These are phyloP conservation scores for Sphagnum tenellum DNA, from an alignment of 225 moss, liverwort and hornwort species.

Conservation along the genomic window DNA sequence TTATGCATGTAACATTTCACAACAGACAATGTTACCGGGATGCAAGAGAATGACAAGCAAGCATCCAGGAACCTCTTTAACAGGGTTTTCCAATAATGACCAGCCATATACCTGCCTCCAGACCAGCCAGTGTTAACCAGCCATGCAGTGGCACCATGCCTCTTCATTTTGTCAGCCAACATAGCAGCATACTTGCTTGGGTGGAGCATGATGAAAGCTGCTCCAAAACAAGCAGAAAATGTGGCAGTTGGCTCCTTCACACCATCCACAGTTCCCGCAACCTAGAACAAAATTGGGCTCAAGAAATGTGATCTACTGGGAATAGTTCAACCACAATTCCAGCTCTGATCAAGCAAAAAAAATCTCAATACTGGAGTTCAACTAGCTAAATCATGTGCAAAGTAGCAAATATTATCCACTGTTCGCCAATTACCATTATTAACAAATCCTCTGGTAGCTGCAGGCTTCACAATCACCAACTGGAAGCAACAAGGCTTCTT, in stretches of 20 bases:
- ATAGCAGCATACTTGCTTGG: conserved; percentile 30
- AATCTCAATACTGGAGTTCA: background rate
- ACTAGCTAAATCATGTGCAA: background rate
- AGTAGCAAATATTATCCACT: background rate
- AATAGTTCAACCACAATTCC: no score
- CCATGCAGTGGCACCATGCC: no score
- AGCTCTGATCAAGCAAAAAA: background rate
- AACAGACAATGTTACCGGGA: no score
- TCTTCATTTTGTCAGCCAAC: no score
- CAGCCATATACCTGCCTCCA: no score
- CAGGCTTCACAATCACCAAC: background rate
- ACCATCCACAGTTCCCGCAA: conserved; percentile 94
- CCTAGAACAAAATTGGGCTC: conserved; percentile 25
- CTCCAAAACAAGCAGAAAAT: conserved; percentile 97
- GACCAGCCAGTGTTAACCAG: no score
- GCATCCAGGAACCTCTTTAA: no score
- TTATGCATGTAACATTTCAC: background rate
- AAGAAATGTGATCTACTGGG: no score
- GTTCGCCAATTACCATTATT: background rate
- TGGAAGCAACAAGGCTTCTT: no score
- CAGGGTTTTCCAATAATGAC: no score
- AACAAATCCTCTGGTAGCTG: background rate
- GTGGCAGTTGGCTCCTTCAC: conserved; percentile 91
- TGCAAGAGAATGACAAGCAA: no score
- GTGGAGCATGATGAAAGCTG: conserved; percentile 98